Conservation (phyloP, 495 filamentous ascomycete genomes). For the Cryomyces minteri region DNA sequence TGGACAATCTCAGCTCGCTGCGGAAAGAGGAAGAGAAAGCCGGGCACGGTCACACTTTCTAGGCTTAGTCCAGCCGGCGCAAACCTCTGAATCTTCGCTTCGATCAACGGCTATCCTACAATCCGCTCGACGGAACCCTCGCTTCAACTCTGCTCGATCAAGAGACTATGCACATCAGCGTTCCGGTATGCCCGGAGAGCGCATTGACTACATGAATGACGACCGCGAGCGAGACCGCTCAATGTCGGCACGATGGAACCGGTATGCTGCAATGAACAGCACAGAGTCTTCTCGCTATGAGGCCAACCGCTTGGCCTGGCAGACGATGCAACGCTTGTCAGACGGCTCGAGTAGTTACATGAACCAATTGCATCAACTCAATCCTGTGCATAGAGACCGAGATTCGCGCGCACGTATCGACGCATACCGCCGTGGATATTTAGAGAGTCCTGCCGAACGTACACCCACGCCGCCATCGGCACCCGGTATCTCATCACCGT, state of each 20-base stretch:
- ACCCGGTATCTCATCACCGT: no score
- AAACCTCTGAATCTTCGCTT: conserved; percentile 1
- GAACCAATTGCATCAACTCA: background rate
- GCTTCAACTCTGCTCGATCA: conserved; percentile 24
- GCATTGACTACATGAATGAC: conserved; percentile 2
- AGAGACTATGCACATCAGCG: conserved; percentile 8
- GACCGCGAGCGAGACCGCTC: conserved; percentile 1
- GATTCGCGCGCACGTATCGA: conserved; percentile 29
- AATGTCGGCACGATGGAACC: conserved; percentile 1
- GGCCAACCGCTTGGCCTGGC: conserved; percentile 6
- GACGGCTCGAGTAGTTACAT: conserved; percentile 3
- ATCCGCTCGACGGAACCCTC: conserved; percentile 29
- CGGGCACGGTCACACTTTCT: conserved; percentile 7
- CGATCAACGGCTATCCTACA: conserved; percentile 27
- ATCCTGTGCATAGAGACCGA: conserved; percentile 3
- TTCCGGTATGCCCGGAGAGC: conserved; percentile 13
- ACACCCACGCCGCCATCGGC: background rate
- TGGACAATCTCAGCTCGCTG: conserved; percentile 17
- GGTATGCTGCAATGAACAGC: background rate
- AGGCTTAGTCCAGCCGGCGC: conserved; percentile 2
- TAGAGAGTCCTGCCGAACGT: conserved; percentile 13
- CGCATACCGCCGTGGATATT: conserved; percentile 31
- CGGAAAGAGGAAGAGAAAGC: conserved; percentile 8
- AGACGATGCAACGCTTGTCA: conserved; percentile 8
- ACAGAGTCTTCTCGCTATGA: conserved; percentile 1